Evolutionary conservation across 495 filamentous ascomycete genomes (phyloP), one percentile per base, ranked within the genome.

Genomic region (Penicillium canescens): DNA sequence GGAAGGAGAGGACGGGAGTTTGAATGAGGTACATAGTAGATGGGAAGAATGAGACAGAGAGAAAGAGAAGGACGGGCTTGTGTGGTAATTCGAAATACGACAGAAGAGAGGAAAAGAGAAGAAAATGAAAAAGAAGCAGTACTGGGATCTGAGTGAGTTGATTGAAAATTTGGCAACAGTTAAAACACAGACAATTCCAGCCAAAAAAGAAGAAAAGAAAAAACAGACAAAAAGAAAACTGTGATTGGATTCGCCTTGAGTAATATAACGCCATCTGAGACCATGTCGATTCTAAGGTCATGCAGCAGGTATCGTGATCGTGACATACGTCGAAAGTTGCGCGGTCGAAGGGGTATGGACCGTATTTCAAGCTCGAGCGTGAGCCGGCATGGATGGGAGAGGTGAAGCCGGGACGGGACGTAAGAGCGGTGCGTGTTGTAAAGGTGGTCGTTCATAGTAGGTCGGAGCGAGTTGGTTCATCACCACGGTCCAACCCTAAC

Each of bases 401-500:
- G 42, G 55, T 38, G 33, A 45, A 21, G 36, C 23, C 44, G 62
- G 20, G 41, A 45, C 44, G 62, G 20, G 41, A 45, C 46, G 35
- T 44, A 49, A 37, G 39, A 48, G 45, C 16, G 49, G 26, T 52
- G 46, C 49, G 46, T 50, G 40, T 61, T 35, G 35, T 56, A 38
- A 38, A 60, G 20, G 24, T 52, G 40, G 43, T 44, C 42, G 50
- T 48, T 55, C 47, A 47, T 53, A 34, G 38, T 34, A 10, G n/a
- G 39, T 14, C 28, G 13, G 36, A 37, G 36, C 34, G 46, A 47
- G 28, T 45, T 66, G 12, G 42, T 46, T 21, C 13, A 59, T 71
- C 72, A 89, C 86, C 85, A 90, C 18, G 85, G 85, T 8, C 88
- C 88, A 56, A 91, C 88, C 41, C 81, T 83, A 42, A 92, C 87